A percentile compares a stretch with the other conserved stretches of the same genome.
Evolutionary conservation across 805 yeast species (phyloP).

Genomic region (Candida nonsorbophila): DNA sequence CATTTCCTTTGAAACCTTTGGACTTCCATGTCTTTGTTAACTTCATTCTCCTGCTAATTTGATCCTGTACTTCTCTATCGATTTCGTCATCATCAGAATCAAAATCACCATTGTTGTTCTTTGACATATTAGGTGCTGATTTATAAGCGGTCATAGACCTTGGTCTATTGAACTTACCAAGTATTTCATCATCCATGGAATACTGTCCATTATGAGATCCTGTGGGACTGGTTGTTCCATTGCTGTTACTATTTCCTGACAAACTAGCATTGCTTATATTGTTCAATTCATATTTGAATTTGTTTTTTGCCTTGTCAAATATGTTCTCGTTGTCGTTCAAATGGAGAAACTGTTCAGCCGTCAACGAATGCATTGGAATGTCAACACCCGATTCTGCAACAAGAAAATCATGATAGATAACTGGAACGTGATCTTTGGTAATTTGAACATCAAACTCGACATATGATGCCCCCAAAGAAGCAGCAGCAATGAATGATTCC

Average conservation of each 20-base stretch:
- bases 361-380: slow-evolving; percentile 90
- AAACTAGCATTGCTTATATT: slow-evolving; percentile 5
- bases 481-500: slow-evolving; percentile 93
- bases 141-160: slow-evolving; percentile 35
- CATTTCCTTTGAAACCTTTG: slow-evolving; percentile 88
- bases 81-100: slow-evolving; percentile 22
- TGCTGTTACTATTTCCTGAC: slow-evolving; percentile 2
- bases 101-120: slow-evolving; percentile 6
- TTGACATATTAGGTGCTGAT: slow-evolving; percentile 23
- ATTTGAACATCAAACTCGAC: slow-evolving; percentile 96
- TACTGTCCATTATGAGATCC: slow-evolving; percentile 8
- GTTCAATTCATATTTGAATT: slow-evolving; percentile 9
- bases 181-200: slow-evolving; percentile 31
- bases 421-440: slow-evolving; percentile 88
- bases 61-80: slow-evolving; percentile 34
- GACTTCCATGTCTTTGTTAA: slow-evolving; percentile 84
- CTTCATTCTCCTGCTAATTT: slow-evolving; percentile 61
- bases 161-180: slow-evolving; percentile 29
- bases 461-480: slow-evolving; percentile 91
- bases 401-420: slow-evolving; percentile 87
- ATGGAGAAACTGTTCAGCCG: slow-evolving; percentile 80
- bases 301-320: slow-evolving; percentile 7
- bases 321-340: slow-evolving; percentile 27
- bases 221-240: background rate
- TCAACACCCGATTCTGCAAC: slow-evolving; percentile 96